Percentiles rank a stretch among this genome's conserved stretches.
phyloP scores from a whole-genome alignment of 768 basidiomycete species.

The Tylopilus sp. region DNA sequence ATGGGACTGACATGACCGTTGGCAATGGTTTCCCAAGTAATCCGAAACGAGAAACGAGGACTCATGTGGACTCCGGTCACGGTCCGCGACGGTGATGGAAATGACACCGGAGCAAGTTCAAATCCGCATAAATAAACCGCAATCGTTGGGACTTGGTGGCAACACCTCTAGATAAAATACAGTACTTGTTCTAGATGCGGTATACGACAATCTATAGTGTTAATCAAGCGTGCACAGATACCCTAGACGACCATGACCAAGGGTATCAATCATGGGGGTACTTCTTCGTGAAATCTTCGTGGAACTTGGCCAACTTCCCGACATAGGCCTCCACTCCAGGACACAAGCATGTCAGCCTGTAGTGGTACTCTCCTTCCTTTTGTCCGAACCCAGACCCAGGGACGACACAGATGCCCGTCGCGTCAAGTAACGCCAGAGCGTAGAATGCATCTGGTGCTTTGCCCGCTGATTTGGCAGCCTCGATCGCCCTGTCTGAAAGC shows the following conservation, averaged over 20 bases:
- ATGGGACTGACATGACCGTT: slow-evolving; percentile 17
- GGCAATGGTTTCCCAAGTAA: too few species aligned
- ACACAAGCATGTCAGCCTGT: slow-evolving; percentile 90
- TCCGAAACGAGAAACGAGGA: too few species aligned
- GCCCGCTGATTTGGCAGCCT: slow-evolving; percentile 65
- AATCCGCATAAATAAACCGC: too few species aligned
- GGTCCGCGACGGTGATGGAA: too few species aligned
- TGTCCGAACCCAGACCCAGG: slow-evolving; percentile 96
- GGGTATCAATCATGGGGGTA: slow-evolving; percentile 30
- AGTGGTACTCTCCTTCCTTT: slow-evolving; percentile 85
- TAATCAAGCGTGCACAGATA: background rate
- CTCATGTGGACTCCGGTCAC: too few species aligned
- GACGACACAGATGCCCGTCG: slow-evolving; percentile 91
- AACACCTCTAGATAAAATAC: background rate
- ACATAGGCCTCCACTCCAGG: slow-evolving; percentile 95
- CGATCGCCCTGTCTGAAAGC: slow-evolving; percentile 68
- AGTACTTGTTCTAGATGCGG: background rate
- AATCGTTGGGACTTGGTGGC: background rate
- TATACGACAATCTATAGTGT: background rate
- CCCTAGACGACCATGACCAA: background rate
- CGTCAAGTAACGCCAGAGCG: slow-evolving; percentile 76
- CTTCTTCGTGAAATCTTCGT: slow-evolving; percentile 54
- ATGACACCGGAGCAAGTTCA: background rate
- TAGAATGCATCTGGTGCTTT: slow-evolving; percentile 91
- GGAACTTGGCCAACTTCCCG: slow-evolving; percentile 75